Evolutionary conservation across 441 rosid species (phyloP), one percentile per base, ranked within the genome.

Genomic region (Bocquillonia castaneifolia): DNA sequence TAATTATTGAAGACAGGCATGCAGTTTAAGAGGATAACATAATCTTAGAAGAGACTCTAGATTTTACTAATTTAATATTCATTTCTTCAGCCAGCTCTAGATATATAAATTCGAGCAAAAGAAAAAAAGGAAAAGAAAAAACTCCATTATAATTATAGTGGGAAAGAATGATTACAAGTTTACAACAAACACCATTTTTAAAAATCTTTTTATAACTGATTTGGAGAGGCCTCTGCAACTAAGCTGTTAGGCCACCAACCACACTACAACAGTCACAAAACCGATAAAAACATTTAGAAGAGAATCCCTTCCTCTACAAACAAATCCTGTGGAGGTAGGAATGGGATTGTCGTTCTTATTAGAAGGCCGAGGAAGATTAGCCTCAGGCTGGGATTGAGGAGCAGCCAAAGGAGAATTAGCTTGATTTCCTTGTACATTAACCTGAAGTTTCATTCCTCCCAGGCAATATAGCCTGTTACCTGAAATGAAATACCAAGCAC

Each of bases 371-470:
- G 84, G 76, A 52, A 32, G 28, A 32, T 70, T 73, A 20, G 65
- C 17, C n/a, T 77, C 64, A 20, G 91, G 82, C 73, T 77, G 66
- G 0, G 82, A 80, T 59, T 59, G 45, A 2, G 98, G 98, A 1
- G 90, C 74, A 3, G 73, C 80, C 29, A 54, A 79, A 0, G 97
- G 87, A 4, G 89, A 75, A 69, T 76, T 48, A 14, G 86, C 72
- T 34, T 66, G 70, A 37, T 78, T 77, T 17, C 71, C 88, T 72
- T 58, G 64, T 7, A 83, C 88, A 22, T 79, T 65, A n/a, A 86
- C 89, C 55, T 39, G 81, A 20, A 93, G 84, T 79, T 78, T 93
- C 98, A 91, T 84, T 37, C 98, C 98, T n/a, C 94, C 88, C 5
- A 89, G 78, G 77, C 98, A 93, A 56, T 85, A 74, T 22, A 93